Evolutionary conservation across 805 yeast genomes (phyloP).

Genomic region (Candida insectalens): DNA sequence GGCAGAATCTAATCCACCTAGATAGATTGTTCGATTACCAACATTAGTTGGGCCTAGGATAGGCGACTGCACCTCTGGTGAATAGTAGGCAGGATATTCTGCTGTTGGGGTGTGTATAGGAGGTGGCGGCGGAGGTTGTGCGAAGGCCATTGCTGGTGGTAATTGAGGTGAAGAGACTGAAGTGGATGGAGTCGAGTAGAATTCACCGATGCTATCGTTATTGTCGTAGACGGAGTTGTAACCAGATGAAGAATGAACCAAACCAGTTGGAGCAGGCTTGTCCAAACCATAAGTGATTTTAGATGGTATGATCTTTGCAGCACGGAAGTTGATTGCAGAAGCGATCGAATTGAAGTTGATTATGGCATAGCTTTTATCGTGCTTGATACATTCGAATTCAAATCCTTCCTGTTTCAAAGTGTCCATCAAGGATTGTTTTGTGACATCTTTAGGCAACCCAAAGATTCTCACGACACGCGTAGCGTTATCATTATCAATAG

Average conservation of each 20-base stretch:
- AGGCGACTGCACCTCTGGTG: background rate
- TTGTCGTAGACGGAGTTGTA: background rate
- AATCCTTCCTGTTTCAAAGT: slow-evolving; percentile 32
- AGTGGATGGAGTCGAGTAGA: slow-evolving; percentile 19
- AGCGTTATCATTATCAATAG: slow-evolving; percentile 23
- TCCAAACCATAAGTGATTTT: slow-evolving; percentile 23
- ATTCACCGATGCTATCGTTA: slow-evolving; percentile 5
- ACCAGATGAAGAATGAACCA: background rate
- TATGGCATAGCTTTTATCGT: slow-evolving; percentile 17
- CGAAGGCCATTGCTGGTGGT: slow-evolving; percentile 4
- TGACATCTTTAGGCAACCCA: slow-evolving; percentile 10
- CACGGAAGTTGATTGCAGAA: slow-evolving; percentile 32
- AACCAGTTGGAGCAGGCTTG: slow-evolving; percentile 5
- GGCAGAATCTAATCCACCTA: slow-evolving; percentile 84
- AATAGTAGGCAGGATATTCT: background rate
- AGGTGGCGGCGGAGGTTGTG: background rate
- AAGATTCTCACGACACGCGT: slow-evolving; percentile 21
- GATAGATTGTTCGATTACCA: slow-evolving; percentile 76
- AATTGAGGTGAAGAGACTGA: slow-evolving; percentile 17
- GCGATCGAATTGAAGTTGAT: slow-evolving; percentile 37
- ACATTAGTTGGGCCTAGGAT: slow-evolving; percentile 9
- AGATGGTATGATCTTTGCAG: slow-evolving; percentile 2
- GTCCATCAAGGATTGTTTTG: slow-evolving; percentile 12
- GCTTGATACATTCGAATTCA: slow-evolving; percentile 28
- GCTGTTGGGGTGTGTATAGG: background rate